Evolutionary conservation across 2,329 filamentous ascomycete genomes (phyloP), one percentile per base, ranked within the genome.

Genomic region (Falciphora oryzae): DNA sequence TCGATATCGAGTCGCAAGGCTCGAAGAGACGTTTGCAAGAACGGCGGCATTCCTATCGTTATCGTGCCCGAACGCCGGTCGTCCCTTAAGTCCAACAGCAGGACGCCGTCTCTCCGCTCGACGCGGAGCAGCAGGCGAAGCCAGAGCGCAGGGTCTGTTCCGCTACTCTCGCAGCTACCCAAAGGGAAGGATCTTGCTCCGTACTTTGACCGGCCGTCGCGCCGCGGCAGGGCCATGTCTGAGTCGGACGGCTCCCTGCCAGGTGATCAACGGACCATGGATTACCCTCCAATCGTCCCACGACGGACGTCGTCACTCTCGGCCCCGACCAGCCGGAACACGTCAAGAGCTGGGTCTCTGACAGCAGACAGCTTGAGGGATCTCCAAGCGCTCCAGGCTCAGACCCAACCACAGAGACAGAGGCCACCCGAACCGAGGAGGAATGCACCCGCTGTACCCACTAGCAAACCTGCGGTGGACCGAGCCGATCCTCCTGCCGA

Each of bases 1-100:
- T 85, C 84, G 7, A 75, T 81, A 4, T 79, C 81, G 0, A 87
- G 83, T 67, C 77, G 77, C 10, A 85, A 79, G 69, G 83, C 84
- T 4, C 78, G 86, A n/a, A 80, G 82, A 22, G 84, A 87, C 38
- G 76, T 89, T 3, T 80, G 82, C 77, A 87, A 83, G 68, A 83
- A 75, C 63, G 86, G 86, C 10, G 85, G 78, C 2, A 85, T 89
- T 13, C 86, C 86, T 1, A 86, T 89, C 10, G 80, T 88, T 8
- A 79, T 89, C 27, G 82, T 89, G 62, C 86, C 86, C 8, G 82
- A 84, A 64, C 83, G 86, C 22, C 77, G 74, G 22, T 83, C 85
- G 8, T 87, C 85, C 4, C 74, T 79, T 14, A 82, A 81, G 65
- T 79, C 82, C 10, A 78, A 71, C 63, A 79, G 77, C 50, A 77